phyloP scores from a whole-genome alignment of 306 rosid genomes.

The Myrica gale region DNA sequence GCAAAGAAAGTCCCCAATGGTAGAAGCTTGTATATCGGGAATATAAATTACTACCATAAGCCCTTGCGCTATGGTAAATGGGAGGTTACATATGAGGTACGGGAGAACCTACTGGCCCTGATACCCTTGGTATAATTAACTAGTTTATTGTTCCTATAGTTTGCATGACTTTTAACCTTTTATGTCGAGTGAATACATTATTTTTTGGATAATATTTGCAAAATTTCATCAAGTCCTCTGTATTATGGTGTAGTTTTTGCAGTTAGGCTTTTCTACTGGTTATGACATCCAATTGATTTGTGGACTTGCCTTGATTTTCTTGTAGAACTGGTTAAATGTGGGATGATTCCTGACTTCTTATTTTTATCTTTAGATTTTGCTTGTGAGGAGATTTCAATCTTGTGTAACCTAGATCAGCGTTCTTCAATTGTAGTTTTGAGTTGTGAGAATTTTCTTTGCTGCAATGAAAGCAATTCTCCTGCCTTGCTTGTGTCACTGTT shows the following conservation, averaged over 20 bases:
- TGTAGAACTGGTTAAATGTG: background rate
- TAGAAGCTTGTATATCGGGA: conserved; percentile 78
- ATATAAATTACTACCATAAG: conserved; percentile 80
- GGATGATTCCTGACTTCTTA: background rate
- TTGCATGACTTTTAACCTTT: background rate
- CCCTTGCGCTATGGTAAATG: conserved; percentile 96
- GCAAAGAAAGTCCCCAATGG: conserved; percentile 45
- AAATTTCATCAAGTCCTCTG: background rate
- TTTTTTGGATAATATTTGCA: background rate
- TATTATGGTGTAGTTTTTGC: background rate
- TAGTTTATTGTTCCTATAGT: background rate
- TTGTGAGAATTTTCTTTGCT: background rate
- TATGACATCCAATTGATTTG: background rate
- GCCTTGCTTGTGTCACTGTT: too few species aligned
- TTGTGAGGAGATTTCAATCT: background rate
- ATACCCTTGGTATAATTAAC: background rate
- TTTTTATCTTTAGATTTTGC: background rate
- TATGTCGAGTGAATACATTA: background rate
- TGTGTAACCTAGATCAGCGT: background rate
- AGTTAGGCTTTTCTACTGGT: background rate
- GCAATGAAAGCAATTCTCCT: too few species aligned
- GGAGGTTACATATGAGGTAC: conserved; percentile 95
- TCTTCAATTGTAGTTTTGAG: background rate
- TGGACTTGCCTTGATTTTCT: background rate
- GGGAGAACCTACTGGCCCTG: conserved; percentile 12